phyloP scores from a whole-genome alignment of 129 eudicot genomes.

The Lactuca sativa region DNA sequence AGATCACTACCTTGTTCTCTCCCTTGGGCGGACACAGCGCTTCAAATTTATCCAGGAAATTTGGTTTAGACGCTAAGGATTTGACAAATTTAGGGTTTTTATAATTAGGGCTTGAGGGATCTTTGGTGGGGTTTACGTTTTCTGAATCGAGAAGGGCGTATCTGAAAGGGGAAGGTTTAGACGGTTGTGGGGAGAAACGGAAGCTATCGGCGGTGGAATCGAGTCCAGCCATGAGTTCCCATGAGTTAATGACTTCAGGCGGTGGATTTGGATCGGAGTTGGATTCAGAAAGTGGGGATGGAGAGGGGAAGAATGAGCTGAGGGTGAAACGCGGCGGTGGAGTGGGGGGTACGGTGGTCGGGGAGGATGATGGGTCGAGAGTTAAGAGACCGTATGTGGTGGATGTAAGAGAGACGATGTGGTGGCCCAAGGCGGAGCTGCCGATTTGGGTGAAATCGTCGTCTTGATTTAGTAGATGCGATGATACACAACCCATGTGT shows the following conservation, averaged over 20 bases:
- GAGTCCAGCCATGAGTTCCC: slow-evolving; percentile 95
- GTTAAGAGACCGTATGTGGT: slow-evolving; percentile 74
- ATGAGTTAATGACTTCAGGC: slow-evolving; percentile 71
- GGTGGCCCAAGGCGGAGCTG: slow-evolving; percentile 56
- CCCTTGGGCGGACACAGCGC: slow-evolving; percentile 74
- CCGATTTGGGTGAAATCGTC: slow-evolving; percentile 67
- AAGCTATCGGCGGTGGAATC: slow-evolving; percentile 48
- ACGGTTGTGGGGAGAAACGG: slow-evolving; percentile 41
- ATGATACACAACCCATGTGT: slow-evolving; percentile 90
- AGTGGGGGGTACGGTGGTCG: slow-evolving; percentile 36
- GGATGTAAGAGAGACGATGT: slow-evolving; percentile 95
- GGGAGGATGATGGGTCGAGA: slow-evolving; percentile 41
- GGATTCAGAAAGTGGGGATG: slow-evolving; percentile 24
- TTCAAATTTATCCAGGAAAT: slow-evolving; percentile 49
- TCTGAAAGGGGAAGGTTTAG: slow-evolving; percentile 35
- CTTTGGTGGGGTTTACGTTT: slow-evolving; percentile 36
- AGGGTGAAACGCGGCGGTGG: slow-evolving; percentile 58
- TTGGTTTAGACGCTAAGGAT: neutral
- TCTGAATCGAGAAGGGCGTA: slow-evolving; percentile 20
- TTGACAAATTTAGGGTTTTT: slow-evolving; percentile 12
- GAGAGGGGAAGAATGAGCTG: slow-evolving; percentile 32
- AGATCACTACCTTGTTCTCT: slow-evolving; percentile 59
- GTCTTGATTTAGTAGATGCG: slow-evolving; percentile 59
- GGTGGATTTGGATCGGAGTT: slow-evolving; percentile 18
- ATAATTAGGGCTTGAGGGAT: slow-evolving; percentile 17